A percentile compares a stretch with the other conserved stretches of the same genome.
Evolutionary conservation across 257 asterid genomes (phyloP).

Genomic region (Striga asiatica): DNA sequence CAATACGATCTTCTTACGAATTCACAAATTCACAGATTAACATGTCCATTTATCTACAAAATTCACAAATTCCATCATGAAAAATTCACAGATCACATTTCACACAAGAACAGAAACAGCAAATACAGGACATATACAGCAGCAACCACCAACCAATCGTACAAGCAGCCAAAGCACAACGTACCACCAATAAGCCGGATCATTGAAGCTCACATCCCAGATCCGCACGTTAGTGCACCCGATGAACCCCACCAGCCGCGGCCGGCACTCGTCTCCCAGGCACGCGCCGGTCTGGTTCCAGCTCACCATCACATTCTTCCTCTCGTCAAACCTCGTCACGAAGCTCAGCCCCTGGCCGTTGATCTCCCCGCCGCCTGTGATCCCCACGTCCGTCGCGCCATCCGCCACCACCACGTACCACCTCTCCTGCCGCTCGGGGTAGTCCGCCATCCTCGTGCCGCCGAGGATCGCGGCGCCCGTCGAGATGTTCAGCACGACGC

Average conservation of each 20-base stretch:
- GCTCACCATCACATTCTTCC: conserved; percentile 97
- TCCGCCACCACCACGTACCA: conserved; percentile 93
- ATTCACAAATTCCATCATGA: no score
- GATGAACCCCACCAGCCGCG: conserved; percentile 76
- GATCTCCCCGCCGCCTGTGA: conserved; percentile 91
- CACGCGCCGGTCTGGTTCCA: conserved; percentile 81
- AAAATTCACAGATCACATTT: no score
- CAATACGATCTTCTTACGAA: no score
- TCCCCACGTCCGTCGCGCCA: conserved; percentile 59
- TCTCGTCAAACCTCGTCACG: conserved; percentile 55
- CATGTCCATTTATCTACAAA: no score
- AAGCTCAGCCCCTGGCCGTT: conserved; percentile 86
- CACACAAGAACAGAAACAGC: neutral
- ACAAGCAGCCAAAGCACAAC: conserved; percentile 8
- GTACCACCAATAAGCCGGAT: conserved; percentile 91
- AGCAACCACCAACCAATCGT: no score
- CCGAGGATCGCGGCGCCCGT: conserved; percentile 54
- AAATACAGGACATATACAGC: neutral
- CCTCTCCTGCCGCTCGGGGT: conserved; percentile 42
- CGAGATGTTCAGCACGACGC: conserved; percentile 42
- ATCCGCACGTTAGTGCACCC: conserved; percentile 46
- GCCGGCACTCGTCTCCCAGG: conserved; percentile 85
- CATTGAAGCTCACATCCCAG: conserved; percentile 41
- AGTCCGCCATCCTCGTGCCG: conserved; percentile 57
- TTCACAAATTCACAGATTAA: no score